These are phyloP conservation scores for Amoebophrya sp. DNA, from an alignment of 169 alveolate species.

Conservation along the genomic window DNA sequence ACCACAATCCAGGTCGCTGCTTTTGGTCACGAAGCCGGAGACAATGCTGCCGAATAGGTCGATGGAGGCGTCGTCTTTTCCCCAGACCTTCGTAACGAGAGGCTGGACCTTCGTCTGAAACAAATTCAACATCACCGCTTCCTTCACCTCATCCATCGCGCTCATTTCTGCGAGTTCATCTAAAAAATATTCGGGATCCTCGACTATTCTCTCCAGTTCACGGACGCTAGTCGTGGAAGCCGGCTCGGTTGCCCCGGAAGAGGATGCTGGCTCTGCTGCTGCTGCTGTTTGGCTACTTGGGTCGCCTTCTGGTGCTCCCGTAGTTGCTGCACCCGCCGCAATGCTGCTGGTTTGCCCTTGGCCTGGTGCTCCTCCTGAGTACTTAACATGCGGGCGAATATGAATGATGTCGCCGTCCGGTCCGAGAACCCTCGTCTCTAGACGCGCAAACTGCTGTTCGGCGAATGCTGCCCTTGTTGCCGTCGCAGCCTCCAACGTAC, in stretches of 20 bases:
- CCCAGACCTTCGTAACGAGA: neutral
- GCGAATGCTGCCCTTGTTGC: no score
- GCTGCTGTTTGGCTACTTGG: neutral
- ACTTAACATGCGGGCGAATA: no score
- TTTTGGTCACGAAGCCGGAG: conserved; percentile 6
- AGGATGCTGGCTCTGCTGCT: no score
- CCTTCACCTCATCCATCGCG: neutral
- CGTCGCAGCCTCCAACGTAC: no score
- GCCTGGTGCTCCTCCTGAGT: neutral
- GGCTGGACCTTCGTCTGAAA: neutral
- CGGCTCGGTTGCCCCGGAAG: no score
- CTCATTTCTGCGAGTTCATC: neutral
- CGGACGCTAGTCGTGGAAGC: no score
- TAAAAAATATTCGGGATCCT: neutral
- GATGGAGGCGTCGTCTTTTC: neutral
- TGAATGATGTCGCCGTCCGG: neutral
- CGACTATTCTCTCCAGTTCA: neutral
- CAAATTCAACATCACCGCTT: neutral
- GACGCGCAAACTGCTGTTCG: neutral
- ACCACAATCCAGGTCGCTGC: neutral
- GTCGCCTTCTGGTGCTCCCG: neutral
- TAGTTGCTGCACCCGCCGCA: neutral
- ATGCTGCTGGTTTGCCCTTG: neutral
- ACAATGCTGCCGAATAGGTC: neutral
- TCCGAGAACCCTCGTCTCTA: neutral